Percentiles rank a stretch among this genome's conserved stretches.
These are phyloP conservation scores for Limonomyces culmigenus DNA, from an alignment of 1,284 basidiomycete genomes.

Conservation along the genomic window DNA sequence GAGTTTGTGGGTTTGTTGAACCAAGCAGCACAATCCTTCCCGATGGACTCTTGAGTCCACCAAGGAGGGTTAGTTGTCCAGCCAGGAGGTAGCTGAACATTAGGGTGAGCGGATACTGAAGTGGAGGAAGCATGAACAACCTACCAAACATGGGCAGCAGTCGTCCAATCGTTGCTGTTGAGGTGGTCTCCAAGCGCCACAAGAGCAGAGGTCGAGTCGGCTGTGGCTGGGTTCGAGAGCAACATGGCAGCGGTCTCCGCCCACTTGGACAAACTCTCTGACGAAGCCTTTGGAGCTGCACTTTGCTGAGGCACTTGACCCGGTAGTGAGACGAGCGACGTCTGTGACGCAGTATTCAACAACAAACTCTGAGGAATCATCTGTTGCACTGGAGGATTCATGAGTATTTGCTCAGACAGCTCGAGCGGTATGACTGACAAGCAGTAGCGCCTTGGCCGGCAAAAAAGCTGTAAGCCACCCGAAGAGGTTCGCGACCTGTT, in stretches of 20 bases:
- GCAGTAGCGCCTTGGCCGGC: constrained; percentile 69
- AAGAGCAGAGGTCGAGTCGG: constrained; percentile 57
- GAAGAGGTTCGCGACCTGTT: constrained; percentile 53
- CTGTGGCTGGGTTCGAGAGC: constrained; percentile 51
- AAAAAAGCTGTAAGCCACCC: constrained; percentile 75
- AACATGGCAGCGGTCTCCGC: constrained; percentile 78
- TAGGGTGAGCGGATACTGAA: not conserved
- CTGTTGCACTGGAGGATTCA: constrained; percentile 45
- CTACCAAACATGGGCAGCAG: constrained; percentile 88
- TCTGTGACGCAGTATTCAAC: constrained; percentile 15
- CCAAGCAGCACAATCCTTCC: constrained; percentile 54
- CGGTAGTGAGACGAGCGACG: constrained; percentile 10
- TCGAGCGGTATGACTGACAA: constrained; percentile 25
- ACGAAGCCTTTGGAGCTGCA: too few relatives aligned
- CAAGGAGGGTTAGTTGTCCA: constrained; percentile 64
- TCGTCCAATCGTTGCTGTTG: constrained; percentile 49
- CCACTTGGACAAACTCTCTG: constrained; percentile 57
- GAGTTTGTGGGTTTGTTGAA: constrained; percentile 34
- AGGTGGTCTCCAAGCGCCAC: constrained; percentile 82
- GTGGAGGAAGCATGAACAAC: constrained; percentile 6
- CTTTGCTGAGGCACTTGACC: constrained; percentile 24
- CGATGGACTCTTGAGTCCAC: constrained; percentile 44
- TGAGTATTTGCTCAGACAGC: constrained; percentile 4
- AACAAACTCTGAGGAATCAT: constrained; percentile 45
- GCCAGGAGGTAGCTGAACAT: constrained; percentile 69